Evolutionary conservation across 2,329 filamentous ascomycete genomes (phyloP), one percentile per base, ranked within the genome.

Genomic region (Laburnicola sp.): DNA sequence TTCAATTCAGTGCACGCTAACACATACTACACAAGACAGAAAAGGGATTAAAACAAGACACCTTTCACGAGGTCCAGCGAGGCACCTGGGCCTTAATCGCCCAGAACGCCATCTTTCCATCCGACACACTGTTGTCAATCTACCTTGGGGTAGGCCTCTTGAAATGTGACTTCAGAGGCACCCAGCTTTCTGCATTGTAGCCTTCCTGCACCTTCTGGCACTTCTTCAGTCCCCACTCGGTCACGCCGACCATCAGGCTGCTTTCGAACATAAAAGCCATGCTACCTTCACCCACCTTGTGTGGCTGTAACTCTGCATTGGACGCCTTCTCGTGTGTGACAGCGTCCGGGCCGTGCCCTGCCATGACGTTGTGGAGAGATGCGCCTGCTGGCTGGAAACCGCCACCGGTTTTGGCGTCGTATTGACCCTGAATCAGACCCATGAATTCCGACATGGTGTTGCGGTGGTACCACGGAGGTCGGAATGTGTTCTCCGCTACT

Each of bases 111-210:
- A 23, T 57, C 56, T 38, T 50, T 56, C 53, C 42, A 25, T 57
- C 48, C 34, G 50, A 51, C 6, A 55, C 59, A 3, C 64, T 58
- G 49, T 68, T 67, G 6, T 64, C 60, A 28, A 68, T 64, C 51
- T 66, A 66, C 48, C 56, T 56, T 5, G 58, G 56, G 2, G 56
- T 57, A 16, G 62, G 62, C 48, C 63, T 58, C 59, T 64, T 69
- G 50, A 80, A 80, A 48, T 74, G 75, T 51, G 76, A 67, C 64
- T 78, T 78, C 58, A 80, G 56, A 10, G 74, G 71, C 60, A 76
- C 85, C 91, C 91, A 96, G 69, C 88, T 92, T 76, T 95, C 88
- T 50, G 86, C 83, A 67, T 85, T 91, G 66, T 94, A 95, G 50
- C 82, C 82, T 58, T 84, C 79, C 75, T 89, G 86, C 35, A 88